Conservation (phyloP, 2,329 filamentous ascomycete genomes). For the Ascochyta koolunga region DNA sequence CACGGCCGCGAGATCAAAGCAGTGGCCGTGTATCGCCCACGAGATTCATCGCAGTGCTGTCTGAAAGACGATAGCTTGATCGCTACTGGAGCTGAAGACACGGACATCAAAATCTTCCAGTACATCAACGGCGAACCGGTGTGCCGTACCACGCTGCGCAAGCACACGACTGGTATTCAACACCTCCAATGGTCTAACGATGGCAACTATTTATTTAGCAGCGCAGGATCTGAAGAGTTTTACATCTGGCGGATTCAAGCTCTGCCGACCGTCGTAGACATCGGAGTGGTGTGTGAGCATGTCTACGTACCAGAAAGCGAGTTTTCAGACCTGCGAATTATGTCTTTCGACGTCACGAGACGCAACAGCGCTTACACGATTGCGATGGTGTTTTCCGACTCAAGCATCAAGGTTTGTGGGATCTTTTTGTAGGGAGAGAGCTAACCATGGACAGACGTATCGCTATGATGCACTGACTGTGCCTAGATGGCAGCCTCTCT, state of each 20-base stretch:
- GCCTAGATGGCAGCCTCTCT: slow-evolving; percentile 46
- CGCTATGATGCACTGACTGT: slow-evolving; percentile 37
- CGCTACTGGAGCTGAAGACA: slow-evolving; percentile 74
- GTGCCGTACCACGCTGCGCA: slow-evolving; percentile 71
- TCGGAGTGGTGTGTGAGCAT: slow-evolving; percentile 61
- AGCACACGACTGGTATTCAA: slow-evolving; percentile 85
- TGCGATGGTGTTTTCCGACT: slow-evolving; percentile 83
- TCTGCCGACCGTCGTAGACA: slow-evolving; percentile 57
- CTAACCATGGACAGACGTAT: slow-evolving; percentile 51
- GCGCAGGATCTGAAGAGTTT: slow-evolving; percentile 84
- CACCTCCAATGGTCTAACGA: slow-evolving; percentile 74
- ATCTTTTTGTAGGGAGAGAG: background rate
- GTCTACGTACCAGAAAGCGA: slow-evolving; percentile 57
- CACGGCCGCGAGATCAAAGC: slow-evolving; percentile 88
- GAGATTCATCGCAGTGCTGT: slow-evolving; percentile 3
- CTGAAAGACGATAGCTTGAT: slow-evolving; percentile 51
- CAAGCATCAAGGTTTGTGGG: slow-evolving; percentile 65
- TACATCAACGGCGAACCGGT: slow-evolving; percentile 44
- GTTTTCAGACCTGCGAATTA: slow-evolving; percentile 76
- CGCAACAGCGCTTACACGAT: slow-evolving; percentile 59
- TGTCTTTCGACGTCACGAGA: slow-evolving; percentile 70
- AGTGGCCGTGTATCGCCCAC: slow-evolving; percentile 53
- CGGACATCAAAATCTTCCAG: slow-evolving; percentile 75
- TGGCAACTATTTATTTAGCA: slow-evolving; percentile 78
- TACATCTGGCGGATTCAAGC: slow-evolving; percentile 76